These are phyloP conservation scores for Skeletonema costatum DNA, from an alignment of 108 stramenopile species.

Conservation along the genomic window DNA sequence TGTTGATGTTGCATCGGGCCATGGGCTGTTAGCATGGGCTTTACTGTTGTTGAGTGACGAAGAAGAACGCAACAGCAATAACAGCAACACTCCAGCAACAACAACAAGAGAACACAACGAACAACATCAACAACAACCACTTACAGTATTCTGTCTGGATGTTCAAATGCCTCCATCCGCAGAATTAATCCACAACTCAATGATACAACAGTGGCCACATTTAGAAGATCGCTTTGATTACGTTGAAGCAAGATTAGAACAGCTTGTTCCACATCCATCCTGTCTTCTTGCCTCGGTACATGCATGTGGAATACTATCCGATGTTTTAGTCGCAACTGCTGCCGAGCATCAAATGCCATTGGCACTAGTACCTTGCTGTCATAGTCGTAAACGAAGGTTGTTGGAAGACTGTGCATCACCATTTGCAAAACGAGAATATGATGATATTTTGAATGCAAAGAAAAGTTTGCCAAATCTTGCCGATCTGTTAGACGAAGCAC, in stretches of 20 bases:
- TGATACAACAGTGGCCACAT: conserved; percentile 49
- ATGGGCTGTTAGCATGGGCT: conserved; percentile 71
- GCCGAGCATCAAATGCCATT: conserved; percentile 46
- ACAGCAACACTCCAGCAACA: background rate
- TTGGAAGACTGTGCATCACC: conserved; percentile 28
- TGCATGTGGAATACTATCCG: conserved; percentile 61
- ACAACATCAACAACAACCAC: conserved; percentile 1
- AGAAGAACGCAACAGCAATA: background rate
- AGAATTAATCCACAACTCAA: conserved; percentile 43
- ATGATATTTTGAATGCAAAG: conserved; percentile 25
- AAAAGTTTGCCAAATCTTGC: conserved; percentile 42
- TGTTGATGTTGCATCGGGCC: conserved; percentile 64
- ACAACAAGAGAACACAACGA: background rate
- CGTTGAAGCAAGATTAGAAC: conserved; percentile 60
- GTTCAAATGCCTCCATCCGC: conserved; percentile 61
- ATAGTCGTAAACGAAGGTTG: conserved; percentile 36
- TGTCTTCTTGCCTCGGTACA: conserved; percentile 63
- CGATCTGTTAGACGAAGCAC: conserved; percentile 49
- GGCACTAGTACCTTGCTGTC: conserved; percentile 70
- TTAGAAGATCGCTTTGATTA: conserved; percentile 53
- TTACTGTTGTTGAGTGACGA: conserved; percentile 51
- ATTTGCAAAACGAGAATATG: conserved; percentile 39
- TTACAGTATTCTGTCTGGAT: conserved; percentile 59
- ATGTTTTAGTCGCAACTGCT: conserved; percentile 54
- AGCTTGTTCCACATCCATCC: conserved; percentile 44